Evolutionary conservation across 2,329 filamentous ascomycete genomes (phyloP), one percentile per base, ranked within the genome.

Genomic region (Teratosphaeria zuluensis): DNA sequence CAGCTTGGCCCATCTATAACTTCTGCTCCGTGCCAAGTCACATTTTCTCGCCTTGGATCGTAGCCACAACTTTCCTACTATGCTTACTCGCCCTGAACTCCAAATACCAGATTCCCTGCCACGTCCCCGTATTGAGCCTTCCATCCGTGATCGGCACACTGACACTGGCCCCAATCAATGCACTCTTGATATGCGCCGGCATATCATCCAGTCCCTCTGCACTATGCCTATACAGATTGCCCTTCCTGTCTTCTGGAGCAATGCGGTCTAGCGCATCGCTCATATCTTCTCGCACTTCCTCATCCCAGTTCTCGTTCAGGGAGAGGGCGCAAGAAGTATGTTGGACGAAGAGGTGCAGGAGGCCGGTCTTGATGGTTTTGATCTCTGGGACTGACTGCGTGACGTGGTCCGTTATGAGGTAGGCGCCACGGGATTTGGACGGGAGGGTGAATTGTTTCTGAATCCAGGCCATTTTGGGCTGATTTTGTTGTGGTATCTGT

Each of bases 181-280:
- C 88, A 59, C 87, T 90, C 77, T 99, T 99, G 73, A 99, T 87
- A 74, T 99, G 94, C 60, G 91, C 92, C 84, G 94, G 94, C 90
- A 97, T 96, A 75, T 97, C 94, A 77, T 99, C 94, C 56, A 69
- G 66, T 2, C 94, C 94, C 79, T 96, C 94, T 0, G 87, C 92
- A 68, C 83, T 84, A 76, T 99, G 94, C 51, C 89, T 79, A 75
- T 97, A 99, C 53, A 97, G 73, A 8, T 83, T 80, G 9, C 73
- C 73, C 65, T 76, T 74, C 64, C 70, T 82, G 58, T 95, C 92
- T 69, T 89, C 88, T 0, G 92, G 91, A 51, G 87, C 94, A 68
- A 99, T 88, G 52, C 91, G 81, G 74, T 99, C 92, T 64, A 99
- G 79, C 53, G 92, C 90, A 77, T 96, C 90, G 70, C 84, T 90